Evolutionary conservation across 129 eudicot genomes (phyloP), one percentile per base, ranked within the genome.

Genomic region (Escallonia rubra): DNA sequence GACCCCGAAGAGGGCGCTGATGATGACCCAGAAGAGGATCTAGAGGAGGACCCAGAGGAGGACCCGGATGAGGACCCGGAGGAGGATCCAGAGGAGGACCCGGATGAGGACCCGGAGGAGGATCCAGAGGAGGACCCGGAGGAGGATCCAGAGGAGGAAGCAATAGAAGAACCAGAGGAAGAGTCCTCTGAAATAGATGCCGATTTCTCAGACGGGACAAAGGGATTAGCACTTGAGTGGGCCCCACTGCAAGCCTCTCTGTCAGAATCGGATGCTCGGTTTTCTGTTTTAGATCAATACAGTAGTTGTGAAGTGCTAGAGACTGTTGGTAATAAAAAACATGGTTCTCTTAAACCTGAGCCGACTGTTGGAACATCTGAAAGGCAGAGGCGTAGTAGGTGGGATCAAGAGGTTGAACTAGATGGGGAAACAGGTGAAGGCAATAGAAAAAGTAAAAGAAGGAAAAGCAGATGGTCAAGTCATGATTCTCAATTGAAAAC

Each of bases 401-500:
- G 69, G 69, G 70, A 55, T 14, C 61, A 41, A 51, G 54, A 62
- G 41, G 65, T 15, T 7, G 41, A 57, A 59, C 68, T 50, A 43
- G 72, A 65, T 40, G 23, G 43, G 7, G 54, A 56, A 43, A 44
- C 52, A 15, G 66, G 51, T 42, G 15, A 9, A 9, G 14, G 47
- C n/a, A 47, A 41, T 70, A 66, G 63, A 50, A 47, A 54, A 13
- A 42, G 41, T 59, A 77, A 78, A 67, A 72, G 43, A 47, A 63
- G 77, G 46, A 71, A 77, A 71, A 58, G 77, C 23, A 77, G 81
- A 69, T 77, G 81, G 81, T 69, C 71, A 65, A 15, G 8, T 40
- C 12, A 70, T 65, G 81, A 52, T 71, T 53, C 69, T 39, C 76
- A 51, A 38, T 50, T 61, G 44, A 62, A 44, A 50, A 61, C 14